Evolutionary conservation across 2,329 filamentous ascomycete genomes (phyloP).

Genomic region (Pseudocercospora musae): DNA sequence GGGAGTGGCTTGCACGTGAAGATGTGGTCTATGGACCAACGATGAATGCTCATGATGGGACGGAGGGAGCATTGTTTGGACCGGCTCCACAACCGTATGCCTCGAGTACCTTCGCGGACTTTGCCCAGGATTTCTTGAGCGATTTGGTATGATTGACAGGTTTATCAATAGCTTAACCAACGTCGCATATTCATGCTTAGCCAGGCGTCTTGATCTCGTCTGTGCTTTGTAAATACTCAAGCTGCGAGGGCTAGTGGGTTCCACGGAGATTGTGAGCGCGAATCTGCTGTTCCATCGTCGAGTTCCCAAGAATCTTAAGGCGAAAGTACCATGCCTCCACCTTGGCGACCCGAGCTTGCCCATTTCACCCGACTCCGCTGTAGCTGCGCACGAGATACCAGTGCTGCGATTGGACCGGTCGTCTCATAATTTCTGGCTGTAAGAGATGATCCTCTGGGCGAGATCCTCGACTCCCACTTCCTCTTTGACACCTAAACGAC

Average conservation of each 20-base stretch:
- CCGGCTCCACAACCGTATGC: slow-evolving; percentile 7
- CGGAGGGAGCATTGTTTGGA: not conserved
- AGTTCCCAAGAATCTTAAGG: not conserved
- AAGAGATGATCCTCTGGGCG: slow-evolving; percentile 13
- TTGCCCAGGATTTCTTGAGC: slow-evolving; percentile 17
- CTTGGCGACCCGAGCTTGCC: not conserved
- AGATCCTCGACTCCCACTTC: slow-evolving; percentile 22
- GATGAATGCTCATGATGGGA: not conserved
- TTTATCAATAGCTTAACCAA: not conserved
- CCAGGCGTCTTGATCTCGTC: not conserved
- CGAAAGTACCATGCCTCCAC: not conserved
- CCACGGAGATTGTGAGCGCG: not conserved
- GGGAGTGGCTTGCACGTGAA: not conserved
- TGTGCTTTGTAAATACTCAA: not conserved
- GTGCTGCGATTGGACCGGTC: not conserved
- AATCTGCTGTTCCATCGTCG: not conserved
- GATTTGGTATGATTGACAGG: not conserved
- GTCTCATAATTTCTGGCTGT: slow-evolving; percentile 18
- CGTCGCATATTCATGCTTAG: not conserved
- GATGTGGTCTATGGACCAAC: not conserved
- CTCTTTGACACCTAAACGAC: slow-evolving; percentile 61
- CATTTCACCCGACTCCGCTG: not conserved
- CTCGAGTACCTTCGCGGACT: slow-evolving; percentile 19
- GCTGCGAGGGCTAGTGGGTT: not conserved
- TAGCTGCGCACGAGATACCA: not conserved